Evolutionary conservation across 768 basidiomycete genomes (phyloP), one percentile per base, ranked within the genome.

Genomic region (Lactarius psammicola): DNA sequence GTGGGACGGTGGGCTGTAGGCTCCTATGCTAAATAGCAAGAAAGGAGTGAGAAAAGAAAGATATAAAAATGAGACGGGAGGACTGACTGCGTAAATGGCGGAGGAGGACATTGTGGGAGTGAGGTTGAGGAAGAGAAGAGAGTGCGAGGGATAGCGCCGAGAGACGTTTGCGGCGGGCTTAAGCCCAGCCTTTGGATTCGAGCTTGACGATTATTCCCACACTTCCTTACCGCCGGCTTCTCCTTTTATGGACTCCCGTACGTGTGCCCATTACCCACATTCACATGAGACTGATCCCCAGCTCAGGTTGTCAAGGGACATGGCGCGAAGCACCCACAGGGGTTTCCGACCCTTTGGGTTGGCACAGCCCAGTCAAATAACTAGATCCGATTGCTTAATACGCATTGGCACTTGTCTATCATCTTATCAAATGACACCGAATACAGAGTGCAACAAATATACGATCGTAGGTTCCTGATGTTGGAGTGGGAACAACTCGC

Each of bases 1-100:
- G 73, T 10, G 79, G 75, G 59, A 76, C 79, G 44, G 78, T 76
- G 0, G 79, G 79, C 64, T 79, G 79, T 5, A 80, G 72, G 63
- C 75, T 76, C 65, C 79, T 78, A 71, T 80, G 79, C 79, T 80
- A 72, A 42, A 59, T 67, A 62, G 4, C 20, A 33, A 18, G 42
- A 18, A 59, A 56, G 23, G 11, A 36, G 23, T 20, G 46, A 49
- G 46, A 49, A 60, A 40, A 10, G 15, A 34, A 4, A 2, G 10
- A 33, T 11, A 18, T n/a, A 30, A 51, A n/a, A 53, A 57, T 17
- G 46, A 28, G 54, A 31, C 56, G 40, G 30, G 56, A 56, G 33
- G 57, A 72, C 73, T 33, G 23, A 74, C 73, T 38, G 72, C 74
- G 54, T 74, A 74, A 31, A 74, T 74, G 26, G 60, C 53, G 36